phyloP scores from a whole-genome alignment of 352 stramenopile species.

The Ochromonadaceae sp. region DNA sequence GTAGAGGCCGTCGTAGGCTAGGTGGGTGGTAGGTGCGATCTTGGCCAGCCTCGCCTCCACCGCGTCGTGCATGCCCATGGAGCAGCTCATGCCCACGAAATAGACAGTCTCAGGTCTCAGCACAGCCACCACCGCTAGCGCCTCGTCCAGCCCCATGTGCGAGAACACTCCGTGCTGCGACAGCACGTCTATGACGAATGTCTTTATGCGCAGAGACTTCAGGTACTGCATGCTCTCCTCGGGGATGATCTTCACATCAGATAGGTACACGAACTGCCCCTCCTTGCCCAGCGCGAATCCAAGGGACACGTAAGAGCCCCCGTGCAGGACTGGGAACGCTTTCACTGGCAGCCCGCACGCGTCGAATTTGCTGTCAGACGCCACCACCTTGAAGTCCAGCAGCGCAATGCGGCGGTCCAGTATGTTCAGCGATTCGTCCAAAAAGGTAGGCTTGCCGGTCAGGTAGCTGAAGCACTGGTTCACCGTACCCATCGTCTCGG shows the following conservation, averaged over 20 bases:
- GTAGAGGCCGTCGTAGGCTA: slow-evolving; percentile 7
- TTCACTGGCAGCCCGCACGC: background rate
- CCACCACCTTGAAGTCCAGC: too few relatives aligned
- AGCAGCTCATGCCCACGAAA: slow-evolving; percentile 17
- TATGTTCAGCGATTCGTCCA: background rate
- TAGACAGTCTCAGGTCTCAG: slow-evolving; percentile 6
- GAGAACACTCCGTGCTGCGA: background rate
- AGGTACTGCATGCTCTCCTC: background rate
- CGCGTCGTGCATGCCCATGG: slow-evolving; percentile 17
- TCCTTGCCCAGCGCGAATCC: slow-evolving; percentile 13
- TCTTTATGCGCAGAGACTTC: slow-evolving; percentile 13
- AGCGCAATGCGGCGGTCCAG: too few relatives aligned
- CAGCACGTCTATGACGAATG: slow-evolving; percentile 16
- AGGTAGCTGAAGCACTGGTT: slow-evolving; percentile 11
- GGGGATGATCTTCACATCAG: slow-evolving; percentile 20
- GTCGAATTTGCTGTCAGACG: background rate
- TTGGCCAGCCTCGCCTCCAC: slow-evolving; percentile 8
- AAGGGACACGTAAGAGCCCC: slow-evolving; percentile 15
- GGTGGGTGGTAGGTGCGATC: background rate
- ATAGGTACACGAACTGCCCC: slow-evolving; percentile 21
- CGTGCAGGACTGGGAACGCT: slow-evolving; percentile 18
- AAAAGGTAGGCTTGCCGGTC: background rate
- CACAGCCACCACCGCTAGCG: background rate
- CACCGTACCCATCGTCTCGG: slow-evolving; percentile 6
- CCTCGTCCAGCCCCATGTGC: slow-evolving; percentile 18